Percentiles rank a stretch among this genome's conserved stretches.
Evolutionary conservation across 2,329 filamentous ascomycete genomes (phyloP).

Genomic region (Aspergillus persii): DNA sequence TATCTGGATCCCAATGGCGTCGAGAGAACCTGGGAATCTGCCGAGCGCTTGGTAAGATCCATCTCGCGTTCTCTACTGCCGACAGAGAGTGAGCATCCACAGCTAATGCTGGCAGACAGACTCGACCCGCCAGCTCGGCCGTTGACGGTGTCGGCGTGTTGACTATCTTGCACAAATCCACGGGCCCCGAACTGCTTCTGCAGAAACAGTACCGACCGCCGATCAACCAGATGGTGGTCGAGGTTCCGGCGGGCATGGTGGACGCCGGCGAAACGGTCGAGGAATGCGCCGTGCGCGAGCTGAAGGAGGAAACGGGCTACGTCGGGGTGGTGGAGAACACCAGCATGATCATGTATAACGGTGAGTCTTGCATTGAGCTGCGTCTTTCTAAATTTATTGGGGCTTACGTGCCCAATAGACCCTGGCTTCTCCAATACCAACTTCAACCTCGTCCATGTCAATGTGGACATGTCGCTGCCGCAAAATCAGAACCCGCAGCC

Average conservation of each 20-base stretch:
- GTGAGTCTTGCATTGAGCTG: conserved; percentile 29
- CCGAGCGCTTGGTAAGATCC: conserved; percentile 39
- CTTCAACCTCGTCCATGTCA: conserved; percentile 63
- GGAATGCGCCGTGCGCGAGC: conserved; percentile 56
- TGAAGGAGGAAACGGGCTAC: conserved; percentile 65
- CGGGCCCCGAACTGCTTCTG: conserved; percentile 51
- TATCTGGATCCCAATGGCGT: conserved; percentile 45
- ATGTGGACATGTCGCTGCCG: conserved; percentile 65
- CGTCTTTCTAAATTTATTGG: background rate
- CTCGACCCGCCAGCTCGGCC: conserved; percentile 51
- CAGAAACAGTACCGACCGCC: conserved; percentile 62
- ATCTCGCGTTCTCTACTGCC: background rate
- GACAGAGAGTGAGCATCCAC: background rate
- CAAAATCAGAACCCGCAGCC: conserved; percentile 69
- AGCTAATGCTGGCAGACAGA: conserved; percentile 24
- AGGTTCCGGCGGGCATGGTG: conserved; percentile 60
- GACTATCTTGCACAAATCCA: conserved; percentile 55
- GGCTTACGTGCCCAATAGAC: conserved; percentile 24
- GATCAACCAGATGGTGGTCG: conserved; percentile 57
- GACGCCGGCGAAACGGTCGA: conserved; percentile 57
- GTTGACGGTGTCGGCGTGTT: conserved; percentile 60
- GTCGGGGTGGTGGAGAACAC: conserved; percentile 48
- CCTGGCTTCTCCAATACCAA: conserved; percentile 52
- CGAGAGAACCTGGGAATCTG: conserved; percentile 45
- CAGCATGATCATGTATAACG: conserved; percentile 44